Evolutionary conservation across 139 green algal genomes (phyloP).

Genomic region (Marvania coccoides): DNA sequence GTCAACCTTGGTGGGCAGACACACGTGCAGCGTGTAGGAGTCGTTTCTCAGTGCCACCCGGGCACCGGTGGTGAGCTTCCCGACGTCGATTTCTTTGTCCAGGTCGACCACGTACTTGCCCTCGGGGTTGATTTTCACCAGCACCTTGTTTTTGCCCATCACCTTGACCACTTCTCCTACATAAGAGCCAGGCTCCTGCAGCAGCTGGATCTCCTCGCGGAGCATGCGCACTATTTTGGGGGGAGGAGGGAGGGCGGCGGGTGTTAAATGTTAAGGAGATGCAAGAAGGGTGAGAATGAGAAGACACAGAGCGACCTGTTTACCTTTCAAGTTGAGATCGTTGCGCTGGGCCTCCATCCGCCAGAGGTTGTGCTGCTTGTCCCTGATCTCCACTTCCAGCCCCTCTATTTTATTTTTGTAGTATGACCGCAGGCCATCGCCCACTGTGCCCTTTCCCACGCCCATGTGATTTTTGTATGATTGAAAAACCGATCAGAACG

Average conservation of each 20-base stretch:
- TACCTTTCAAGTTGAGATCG: conserved; percentile 95
- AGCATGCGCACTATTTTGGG: conserved; percentile 75
- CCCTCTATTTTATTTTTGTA: conserved; percentile 90
- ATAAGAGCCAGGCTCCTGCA: conserved; percentile 98
- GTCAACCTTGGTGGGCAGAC: conserved; percentile 92
- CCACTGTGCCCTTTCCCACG: not conserved
- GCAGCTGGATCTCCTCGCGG: conserved; percentile 92
- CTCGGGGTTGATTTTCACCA: conserved; percentile 98
- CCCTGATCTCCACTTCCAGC: conserved; percentile 82
- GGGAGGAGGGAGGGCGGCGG: not conserved
- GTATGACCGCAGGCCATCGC: conserved; percentile 58
- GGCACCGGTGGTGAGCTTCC: conserved; percentile 64
- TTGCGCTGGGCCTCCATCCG: conserved; percentile 97
- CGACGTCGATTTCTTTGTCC: conserved; percentile 85
- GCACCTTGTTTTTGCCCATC: conserved; percentile 99
- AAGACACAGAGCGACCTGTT: not conserved
- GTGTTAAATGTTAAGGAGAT: not conserved
- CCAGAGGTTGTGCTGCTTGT: conserved; percentile 90
- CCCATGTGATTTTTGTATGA: not conserved
- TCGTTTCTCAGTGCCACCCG: conserved; percentile 96
- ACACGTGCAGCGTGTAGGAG: conserved; percentile 92
- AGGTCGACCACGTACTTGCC: conserved; percentile 98
- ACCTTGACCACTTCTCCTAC: conserved; percentile 99
- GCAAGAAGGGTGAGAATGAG: not conserved
- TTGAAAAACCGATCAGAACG: too few species aligned